These are phyloP conservation scores for Sclerotinia borealis DNA, from an alignment of 2,329 filamentous ascomycete species.

Conservation along the genomic window DNA sequence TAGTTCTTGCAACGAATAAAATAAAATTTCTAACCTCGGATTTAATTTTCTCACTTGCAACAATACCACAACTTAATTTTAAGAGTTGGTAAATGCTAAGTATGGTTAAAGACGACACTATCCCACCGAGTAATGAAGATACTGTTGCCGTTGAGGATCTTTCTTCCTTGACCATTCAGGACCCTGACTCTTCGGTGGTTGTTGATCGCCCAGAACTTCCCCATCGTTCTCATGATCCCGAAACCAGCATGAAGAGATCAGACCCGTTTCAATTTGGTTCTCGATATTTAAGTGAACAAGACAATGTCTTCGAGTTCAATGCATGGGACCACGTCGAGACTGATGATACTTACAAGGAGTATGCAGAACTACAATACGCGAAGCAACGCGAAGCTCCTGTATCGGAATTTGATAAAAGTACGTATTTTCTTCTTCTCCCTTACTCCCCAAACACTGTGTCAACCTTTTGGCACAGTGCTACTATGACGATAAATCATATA, in stretches of 20 bases:
- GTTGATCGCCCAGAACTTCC: slow-evolving; percentile 22
- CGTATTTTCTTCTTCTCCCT: slow-evolving; percentile 32
- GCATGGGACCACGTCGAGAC: slow-evolving; percentile 98
- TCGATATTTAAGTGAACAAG: slow-evolving; percentile 72
- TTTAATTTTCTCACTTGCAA: neutral
- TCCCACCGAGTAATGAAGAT: neutral
- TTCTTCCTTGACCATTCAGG: slow-evolving; percentile 18
- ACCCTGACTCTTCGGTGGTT: slow-evolving; percentile 14
- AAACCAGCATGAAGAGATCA: slow-evolving; percentile 74
- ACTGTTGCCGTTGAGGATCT: neutral
- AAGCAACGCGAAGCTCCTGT: slow-evolving; percentile 83
- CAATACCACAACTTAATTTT: neutral
- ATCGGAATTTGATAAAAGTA: slow-evolving; percentile 85
- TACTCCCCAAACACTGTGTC: neutral
- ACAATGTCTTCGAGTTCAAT: slow-evolving; percentile 95
- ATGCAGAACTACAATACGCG: slow-evolving; percentile 75
- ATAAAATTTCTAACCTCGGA: neutral
- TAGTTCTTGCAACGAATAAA: neutral
- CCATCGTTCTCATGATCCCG: slow-evolving; percentile 32
- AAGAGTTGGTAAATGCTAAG: neutral
- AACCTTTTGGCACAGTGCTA: slow-evolving; percentile 45
- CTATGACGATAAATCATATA: slow-evolving; percentile 54
- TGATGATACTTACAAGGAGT: slow-evolving; percentile 80
- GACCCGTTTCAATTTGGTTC: slow-evolving; percentile 97
- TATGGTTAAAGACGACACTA: slow-evolving; percentile 6